Evolutionary conservation across 345 rosid species (phyloP).

Genomic region (Cardamine chenopodiifolia): DNA sequence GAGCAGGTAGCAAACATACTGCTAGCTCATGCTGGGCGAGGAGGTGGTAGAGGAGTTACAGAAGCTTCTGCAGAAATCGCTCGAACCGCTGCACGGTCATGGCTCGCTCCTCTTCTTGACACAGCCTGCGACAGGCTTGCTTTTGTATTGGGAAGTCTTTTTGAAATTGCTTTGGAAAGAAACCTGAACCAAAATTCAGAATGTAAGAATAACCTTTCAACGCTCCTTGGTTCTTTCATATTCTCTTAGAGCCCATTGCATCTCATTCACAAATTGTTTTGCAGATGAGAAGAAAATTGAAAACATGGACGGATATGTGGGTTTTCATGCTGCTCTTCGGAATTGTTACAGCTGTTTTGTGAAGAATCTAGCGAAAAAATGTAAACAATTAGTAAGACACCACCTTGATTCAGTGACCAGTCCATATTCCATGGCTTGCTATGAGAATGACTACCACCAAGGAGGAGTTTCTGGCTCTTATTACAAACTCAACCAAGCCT

Average conservation of each 20-base stretch:
- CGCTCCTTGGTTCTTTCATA: constrained; percentile 16
- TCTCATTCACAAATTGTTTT: constrained; percentile 11
- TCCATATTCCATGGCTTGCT: constrained; percentile 90
- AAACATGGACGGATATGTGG: constrained; percentile 83
- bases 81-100: constrained; percentile 89
- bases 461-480: constrained; percentile 59
- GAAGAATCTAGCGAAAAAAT: constrained; percentile 76
- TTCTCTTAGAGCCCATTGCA: not conserved
- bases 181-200: constrained; percentile 62
- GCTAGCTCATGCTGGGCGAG: constrained; percentile 91
- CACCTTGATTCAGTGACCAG: constrained; percentile 97
- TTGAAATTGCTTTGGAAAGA: constrained; percentile 89
- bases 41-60: constrained; percentile 82
- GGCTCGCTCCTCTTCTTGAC: constrained; percentile 98
- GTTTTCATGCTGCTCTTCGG: constrained; percentile 87
- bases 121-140: constrained; percentile 93
- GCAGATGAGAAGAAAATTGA: constrained; percentile 70
- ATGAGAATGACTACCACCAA: constrained; percentile 68
- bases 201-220: constrained; percentile 52
- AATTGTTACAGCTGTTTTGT: constrained; percentile 74
- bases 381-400: constrained; percentile 87
- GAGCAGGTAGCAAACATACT: constrained; percentile 90
- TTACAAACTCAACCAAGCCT: constrained; percentile 53
- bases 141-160: constrained; percentile 83
- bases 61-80: constrained; percentile 99